phyloP scores from a whole-genome alignment of 2,329 filamentous ascomycete genomes.

The Penicillium janthinellum region DNA sequence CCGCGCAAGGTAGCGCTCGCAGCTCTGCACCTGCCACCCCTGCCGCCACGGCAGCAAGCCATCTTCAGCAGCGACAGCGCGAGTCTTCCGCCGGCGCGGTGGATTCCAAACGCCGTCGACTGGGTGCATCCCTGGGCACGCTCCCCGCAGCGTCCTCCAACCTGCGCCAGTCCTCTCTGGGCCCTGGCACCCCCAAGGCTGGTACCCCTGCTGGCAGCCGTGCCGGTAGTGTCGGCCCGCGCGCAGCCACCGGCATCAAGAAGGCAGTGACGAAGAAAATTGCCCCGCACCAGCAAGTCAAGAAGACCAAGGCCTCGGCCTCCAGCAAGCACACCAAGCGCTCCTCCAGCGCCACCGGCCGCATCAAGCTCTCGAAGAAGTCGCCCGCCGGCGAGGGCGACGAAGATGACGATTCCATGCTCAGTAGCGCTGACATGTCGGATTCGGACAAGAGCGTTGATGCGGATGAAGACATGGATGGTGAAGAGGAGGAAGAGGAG shows the following conservation, averaged over 20 bases:
- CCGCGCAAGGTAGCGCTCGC: conserved; percentile 40
- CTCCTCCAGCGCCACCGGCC: conserved; percentile 44
- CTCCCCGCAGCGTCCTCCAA: conserved; percentile 58
- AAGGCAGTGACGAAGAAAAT: conserved; percentile 56
- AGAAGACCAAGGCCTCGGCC: conserved; percentile 40
- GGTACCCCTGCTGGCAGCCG: conserved; percentile 55
- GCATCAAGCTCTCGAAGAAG: conserved; percentile 45
- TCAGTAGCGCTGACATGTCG: conserved; percentile 53
- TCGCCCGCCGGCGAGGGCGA: conserved; percentile 44
- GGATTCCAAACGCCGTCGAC: conserved; percentile 61
- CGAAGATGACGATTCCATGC: conserved; percentile 56
- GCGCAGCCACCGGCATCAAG: conserved; percentile 43
- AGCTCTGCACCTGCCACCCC: conserved; percentile 51
- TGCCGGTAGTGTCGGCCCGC: conserved; percentile 62
- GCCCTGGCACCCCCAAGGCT: conserved; percentile 65
- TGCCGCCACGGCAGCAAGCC: conserved; percentile 36
- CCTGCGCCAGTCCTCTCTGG: conserved; percentile 62
- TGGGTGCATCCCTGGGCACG: conserved; percentile 55
- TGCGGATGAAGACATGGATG: conserved; percentile 45
- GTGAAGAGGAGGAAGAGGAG: conserved; percentile 53
- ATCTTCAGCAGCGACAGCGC: conserved; percentile 52
- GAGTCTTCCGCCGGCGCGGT: conserved; percentile 57
- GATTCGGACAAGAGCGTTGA: conserved; percentile 47
- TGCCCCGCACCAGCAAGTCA: conserved; percentile 56
- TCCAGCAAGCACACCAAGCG: conserved; percentile 45